phyloP scores from a whole-genome alignment of 139 green algal genomes.

The Spirogloea muscicola region DNA sequence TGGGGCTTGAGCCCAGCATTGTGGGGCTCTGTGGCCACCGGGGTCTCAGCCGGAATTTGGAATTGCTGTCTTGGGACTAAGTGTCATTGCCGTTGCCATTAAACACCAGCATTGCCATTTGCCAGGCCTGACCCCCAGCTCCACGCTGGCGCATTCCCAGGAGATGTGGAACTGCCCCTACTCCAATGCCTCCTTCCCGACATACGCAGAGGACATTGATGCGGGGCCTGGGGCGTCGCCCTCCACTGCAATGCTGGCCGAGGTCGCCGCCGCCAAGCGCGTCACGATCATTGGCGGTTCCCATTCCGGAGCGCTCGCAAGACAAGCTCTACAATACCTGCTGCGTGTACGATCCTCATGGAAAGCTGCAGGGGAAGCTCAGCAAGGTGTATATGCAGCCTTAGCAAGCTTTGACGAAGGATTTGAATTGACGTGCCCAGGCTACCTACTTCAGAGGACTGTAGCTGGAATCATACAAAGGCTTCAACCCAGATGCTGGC shows the following conservation, averaged over 20 bases:
- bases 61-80: background rate
- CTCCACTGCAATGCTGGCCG: conserved; percentile 26
- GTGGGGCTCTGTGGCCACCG: background rate
- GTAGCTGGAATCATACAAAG: no score
- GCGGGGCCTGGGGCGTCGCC: conserved; percentile 30
- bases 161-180: conserved; percentile 89
- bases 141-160: conserved; percentile 2
- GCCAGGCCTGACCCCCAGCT: background rate
- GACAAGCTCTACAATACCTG: conserved; percentile 95
- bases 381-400: no score
- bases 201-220: conserved; percentile 86
- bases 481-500: no score
- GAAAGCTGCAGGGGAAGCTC: conserved; percentile 78
- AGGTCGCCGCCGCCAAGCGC: background rate
- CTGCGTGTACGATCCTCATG: conserved; percentile 77
- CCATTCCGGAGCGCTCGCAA: conserved; percentile 33
- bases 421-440: no score
- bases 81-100: background rate
- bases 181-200: conserved; percentile 88
- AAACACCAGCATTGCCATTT: background rate
- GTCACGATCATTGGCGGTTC: conserved; percentile 37
- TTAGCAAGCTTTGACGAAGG: no score
- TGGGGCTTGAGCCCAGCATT: no score
- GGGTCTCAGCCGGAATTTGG: background rate
- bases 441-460: no score